Evolutionary conservation across 2,329 filamentous ascomycete genomes (phyloP), one percentile per base, ranked within the genome.

Genomic region (Didymella arachidicola): DNA sequence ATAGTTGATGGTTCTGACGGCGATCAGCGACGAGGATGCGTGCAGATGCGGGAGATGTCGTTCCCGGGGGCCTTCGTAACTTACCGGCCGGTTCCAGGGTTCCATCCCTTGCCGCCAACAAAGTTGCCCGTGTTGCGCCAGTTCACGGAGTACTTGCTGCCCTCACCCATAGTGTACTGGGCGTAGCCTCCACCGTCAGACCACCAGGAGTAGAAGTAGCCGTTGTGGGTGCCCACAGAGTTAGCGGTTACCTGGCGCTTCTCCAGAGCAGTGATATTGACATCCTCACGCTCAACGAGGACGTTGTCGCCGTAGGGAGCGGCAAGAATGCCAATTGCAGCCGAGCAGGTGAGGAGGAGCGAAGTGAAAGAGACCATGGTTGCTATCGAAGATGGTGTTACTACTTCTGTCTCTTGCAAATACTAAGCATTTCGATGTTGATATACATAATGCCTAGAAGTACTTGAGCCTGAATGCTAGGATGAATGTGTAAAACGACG

Each of bases 191-290:
- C 74, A 34, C 81, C 80, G 57, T 86, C 84, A 44, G 80, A 85
- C 83, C 83, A 88, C 78, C 81, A 86, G 8, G 83, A 85, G 73
- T 84, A 87, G 78, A 83, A 87, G 75, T 80, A 87, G 46, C 64
- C 61, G 49, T 66, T 72, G 59, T 71, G 59, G 47, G 77, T 81
- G 46, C 84, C 84, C 2, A 80, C 83, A 7, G 74, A 71, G 65
- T 78, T 82, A 54, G 77, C 68, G 18, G 83, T 83, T 14, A 53
- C 55, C 30, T 65, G 62, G 36, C 12, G 44, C 43, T 57, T 67
- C 48, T 64, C 62, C n/a, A 69, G 51, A 11, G 61, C 50, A 19
- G 64, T 60, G 34, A 60, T 62, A 42, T 69, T 68, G 52, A 29
- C 62, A 56, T 65, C 66, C n/a, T 64, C 63, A 36, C 65, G 66